Base-by-base conservation (phyloP, 169 alveolate species). In the Cystoisospora suis region DNA sequence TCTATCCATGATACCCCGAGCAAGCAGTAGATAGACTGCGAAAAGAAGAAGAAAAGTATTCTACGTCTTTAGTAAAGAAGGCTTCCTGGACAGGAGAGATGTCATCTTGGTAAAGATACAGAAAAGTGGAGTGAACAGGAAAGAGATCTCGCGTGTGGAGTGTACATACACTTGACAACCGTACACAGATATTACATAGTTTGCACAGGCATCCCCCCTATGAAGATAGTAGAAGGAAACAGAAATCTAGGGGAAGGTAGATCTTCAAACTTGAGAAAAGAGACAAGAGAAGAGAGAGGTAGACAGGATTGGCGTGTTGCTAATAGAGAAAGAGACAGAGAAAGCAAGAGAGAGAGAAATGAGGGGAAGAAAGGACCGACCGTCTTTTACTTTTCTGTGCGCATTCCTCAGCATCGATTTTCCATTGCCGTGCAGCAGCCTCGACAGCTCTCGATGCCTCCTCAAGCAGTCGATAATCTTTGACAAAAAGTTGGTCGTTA, bases 381-480 rank as follows among this genome's bases (percentile, higher is more conserved):
- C 77, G 38, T n/a, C 42, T 72, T 38, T 38, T n/a, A 36, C 42
- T 40, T 17, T 56, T n/a, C 29, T 72, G 83, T 29, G 56, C 46
- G 27, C 56, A 34, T 34, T 72, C 83, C 17, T 72, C 83, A 38
- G 83, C 83, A 6, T 72, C 83, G 83, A 34, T 3, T 3, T 56
- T 9, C 83, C 83, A 72, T 46, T 38, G 83, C 3, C 83, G 38
- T 56, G 53, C 83, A 17, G 83, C 83, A 2, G 83, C 46, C 32
- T 72, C 83, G 17, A 72, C 83, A 20, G 32, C 83, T 1, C 83
- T 46, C 0, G 83, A 46, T 2, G 83, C 83, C 53, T 40, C 83
- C 5, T 72, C 83, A 36, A 72, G 42, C 36, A 72, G 83, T 34
- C 83, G 83, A 38, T 40, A 72, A 53, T 72, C 83, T 34, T 56